Conservation (phyloP, 2,329 filamentous ascomycete species). For the Cladophialophora chaetospira region DNA sequence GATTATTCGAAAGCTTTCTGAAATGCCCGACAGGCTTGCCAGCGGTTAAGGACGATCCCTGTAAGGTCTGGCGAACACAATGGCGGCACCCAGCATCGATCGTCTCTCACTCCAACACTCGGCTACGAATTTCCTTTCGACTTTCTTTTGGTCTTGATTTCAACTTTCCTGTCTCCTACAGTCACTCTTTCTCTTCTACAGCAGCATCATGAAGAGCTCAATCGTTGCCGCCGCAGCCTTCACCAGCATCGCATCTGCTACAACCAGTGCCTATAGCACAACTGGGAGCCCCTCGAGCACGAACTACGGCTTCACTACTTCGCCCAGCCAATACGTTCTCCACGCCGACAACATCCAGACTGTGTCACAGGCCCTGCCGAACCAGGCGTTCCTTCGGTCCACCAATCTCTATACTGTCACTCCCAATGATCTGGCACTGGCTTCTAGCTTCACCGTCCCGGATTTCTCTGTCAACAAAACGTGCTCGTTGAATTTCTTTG, state of each 20-base stretch:
- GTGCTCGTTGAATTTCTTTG: conserved; percentile 6
- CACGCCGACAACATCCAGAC: conserved; percentile 10
- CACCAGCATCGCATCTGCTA: not conserved
- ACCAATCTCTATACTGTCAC: conserved; percentile 5
- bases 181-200: not conserved
- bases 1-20: not conserved
- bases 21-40: not conserved
- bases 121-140: conserved; percentile 5
- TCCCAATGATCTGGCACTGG: not conserved
- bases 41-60: not conserved
- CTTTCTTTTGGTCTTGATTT: not conserved
- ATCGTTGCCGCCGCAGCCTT: conserved; percentile 3
- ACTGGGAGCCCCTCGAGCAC: not conserved
- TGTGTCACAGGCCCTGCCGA: not conserved
- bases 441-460: conserved; percentile 4
- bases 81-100: not conserved
- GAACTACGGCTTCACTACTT: not conserved
- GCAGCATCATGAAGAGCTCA: conserved; percentile 5
- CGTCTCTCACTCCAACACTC: conserved; percentile 4
- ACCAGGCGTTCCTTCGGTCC: conserved; percentile 6
- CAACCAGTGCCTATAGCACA: not conserved
- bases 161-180: not conserved
- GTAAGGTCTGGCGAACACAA: no score
- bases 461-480: not conserved
- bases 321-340: conserved; percentile 2